Conservation (phyloP, 495 filamentous ascomycete genomes). For the Rusavskia elegans region DNA sequence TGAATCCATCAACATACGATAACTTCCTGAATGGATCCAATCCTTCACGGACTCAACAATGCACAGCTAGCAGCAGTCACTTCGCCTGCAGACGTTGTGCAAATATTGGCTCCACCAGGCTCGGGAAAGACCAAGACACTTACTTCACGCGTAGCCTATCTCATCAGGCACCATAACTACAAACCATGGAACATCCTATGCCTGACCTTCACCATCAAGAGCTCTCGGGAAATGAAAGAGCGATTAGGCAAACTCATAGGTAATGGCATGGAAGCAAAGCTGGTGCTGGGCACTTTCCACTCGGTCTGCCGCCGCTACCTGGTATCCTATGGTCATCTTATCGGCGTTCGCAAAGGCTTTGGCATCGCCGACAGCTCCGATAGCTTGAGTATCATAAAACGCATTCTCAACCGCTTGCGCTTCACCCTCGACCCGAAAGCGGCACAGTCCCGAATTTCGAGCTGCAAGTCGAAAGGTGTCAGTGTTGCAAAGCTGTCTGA, state of each 20-base stretch:
- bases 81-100: slow-evolving; percentile 59
- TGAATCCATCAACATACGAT: no score
- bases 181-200: slow-evolving; percentile 88
- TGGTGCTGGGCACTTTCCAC: slow-evolving; percentile 92
- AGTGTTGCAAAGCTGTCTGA: slow-evolving; percentile 27
- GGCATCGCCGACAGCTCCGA: slow-evolving; percentile 86
- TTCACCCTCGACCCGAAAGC: slow-evolving; percentile 50
- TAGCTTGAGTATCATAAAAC: slow-evolving; percentile 56
- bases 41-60: slow-evolving; percentile 64
- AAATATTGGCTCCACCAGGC: slow-evolving; percentile 77
- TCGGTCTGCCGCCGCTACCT: slow-evolving; percentile 82
- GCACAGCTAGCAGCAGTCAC: slow-evolving; percentile 78
- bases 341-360: slow-evolving; percentile 70
- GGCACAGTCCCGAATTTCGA: slow-evolving; percentile 66
- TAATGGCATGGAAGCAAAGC: slow-evolving; percentile 54
- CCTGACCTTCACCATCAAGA: slow-evolving; percentile 96
- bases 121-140: slow-evolving; percentile 95
- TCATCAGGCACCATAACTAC: slow-evolving; percentile 64
- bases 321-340: slow-evolving; percentile 67
- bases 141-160: slow-evolving; percentile 84
- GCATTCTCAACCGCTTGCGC: slow-evolving; percentile 63
- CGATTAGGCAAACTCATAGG: slow-evolving; percentile 68
- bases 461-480: slow-evolving; percentile 62
- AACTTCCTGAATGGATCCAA: slow-evolving; percentile 16
- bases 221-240: slow-evolving; percentile 88